Conservation (phyloP, 805 yeast species). For the Candida taoyuanica region DNA sequence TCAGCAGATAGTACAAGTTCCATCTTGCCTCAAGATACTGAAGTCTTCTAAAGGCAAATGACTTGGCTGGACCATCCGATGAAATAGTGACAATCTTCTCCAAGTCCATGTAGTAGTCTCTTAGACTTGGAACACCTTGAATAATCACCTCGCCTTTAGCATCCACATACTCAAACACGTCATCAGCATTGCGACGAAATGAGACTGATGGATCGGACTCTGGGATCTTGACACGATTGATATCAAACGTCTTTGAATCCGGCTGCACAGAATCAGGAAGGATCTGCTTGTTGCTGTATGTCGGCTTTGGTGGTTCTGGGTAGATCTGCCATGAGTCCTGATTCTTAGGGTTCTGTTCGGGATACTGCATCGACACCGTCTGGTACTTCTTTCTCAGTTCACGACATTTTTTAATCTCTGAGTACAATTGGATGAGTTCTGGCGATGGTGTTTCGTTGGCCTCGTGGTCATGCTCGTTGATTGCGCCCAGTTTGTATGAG, state of each 20-base stretch:
- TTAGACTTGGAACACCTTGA: slow-evolving; percentile 70
- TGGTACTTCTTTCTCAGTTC: slow-evolving; percentile 75
- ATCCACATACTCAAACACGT: slow-evolving; percentile 61
- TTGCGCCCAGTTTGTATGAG: slow-evolving; percentile 40
- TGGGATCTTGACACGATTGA: slow-evolving; percentile 39
- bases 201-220: slow-evolving; percentile 43
- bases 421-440: slow-evolving; percentile 60
- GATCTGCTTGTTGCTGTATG: slow-evolving; percentile 66
- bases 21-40: slow-evolving; percentile 95
- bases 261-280: slow-evolving; percentile 35
- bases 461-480: slow-evolving; percentile 45
- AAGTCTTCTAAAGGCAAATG: slow-evolving; percentile 90
- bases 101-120: slow-evolving; percentile 81
- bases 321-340: slow-evolving; percentile 67
- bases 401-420: slow-evolving; percentile 61
- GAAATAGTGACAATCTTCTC: slow-evolving; percentile 69
- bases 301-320: slow-evolving; percentile 92
- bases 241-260: slow-evolving; percentile 39
- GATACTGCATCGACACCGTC: slow-evolving; percentile 63
- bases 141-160: slow-evolving; percentile 32
- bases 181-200: slow-evolving; percentile 51
- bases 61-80: slow-evolving; percentile 93
- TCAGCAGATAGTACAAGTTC: slow-evolving; percentile 83
- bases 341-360: slow-evolving; percentile 82
- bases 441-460: slow-evolving; percentile 58